Conservation (phyloP, 2,329 filamentous ascomycete species). For the Hansfordia pulvinata region DNA sequence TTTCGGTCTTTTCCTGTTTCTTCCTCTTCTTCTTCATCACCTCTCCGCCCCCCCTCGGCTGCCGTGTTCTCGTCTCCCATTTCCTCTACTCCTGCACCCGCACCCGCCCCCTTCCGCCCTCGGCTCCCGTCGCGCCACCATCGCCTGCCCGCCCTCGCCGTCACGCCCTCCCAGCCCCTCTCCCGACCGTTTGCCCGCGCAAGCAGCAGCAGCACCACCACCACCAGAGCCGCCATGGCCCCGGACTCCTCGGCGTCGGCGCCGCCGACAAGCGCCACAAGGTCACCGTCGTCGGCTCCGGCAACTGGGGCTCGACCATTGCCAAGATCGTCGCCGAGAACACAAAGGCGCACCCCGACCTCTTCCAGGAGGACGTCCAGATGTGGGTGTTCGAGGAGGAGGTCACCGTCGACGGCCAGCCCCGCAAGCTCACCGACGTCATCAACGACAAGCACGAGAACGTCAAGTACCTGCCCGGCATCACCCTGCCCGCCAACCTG, state of each 20-base stretch:
- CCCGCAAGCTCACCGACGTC: constrained; percentile 77
- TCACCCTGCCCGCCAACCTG: constrained; percentile 70
- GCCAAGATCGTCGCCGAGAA: constrained; percentile 96
- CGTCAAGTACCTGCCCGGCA: constrained; percentile 90
- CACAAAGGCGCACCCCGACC: constrained; percentile 57
- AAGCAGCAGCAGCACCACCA: no score
- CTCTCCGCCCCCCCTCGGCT: neutral
- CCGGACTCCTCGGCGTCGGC: constrained; percentile 18
- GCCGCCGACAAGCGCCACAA: constrained; percentile 65
- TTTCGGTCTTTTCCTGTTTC: neutral
- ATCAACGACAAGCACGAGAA: constrained; percentile 95
- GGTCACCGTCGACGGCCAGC: constrained; percentile 51
- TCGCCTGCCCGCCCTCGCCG: no score
- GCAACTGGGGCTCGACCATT: constrained; percentile 98
- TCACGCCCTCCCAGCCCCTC: no score
- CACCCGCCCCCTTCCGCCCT: no score
- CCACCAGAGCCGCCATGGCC: neutral
- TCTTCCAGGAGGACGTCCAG: constrained; percentile 83
- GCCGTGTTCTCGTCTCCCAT: no score
- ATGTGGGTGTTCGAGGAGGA: constrained; percentile 99
- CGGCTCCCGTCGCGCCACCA: no score
- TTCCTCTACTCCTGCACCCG: neutral
- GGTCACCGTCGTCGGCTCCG: constrained; percentile 87
- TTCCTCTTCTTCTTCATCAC: neutral
- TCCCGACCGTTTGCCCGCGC: no score